A percentile compares a stretch with the other conserved stretches of the same genome.
Evolutionary conservation across 106 monocot genomes (phyloP).

Genomic region (Phalaenopsis equestris): DNA sequence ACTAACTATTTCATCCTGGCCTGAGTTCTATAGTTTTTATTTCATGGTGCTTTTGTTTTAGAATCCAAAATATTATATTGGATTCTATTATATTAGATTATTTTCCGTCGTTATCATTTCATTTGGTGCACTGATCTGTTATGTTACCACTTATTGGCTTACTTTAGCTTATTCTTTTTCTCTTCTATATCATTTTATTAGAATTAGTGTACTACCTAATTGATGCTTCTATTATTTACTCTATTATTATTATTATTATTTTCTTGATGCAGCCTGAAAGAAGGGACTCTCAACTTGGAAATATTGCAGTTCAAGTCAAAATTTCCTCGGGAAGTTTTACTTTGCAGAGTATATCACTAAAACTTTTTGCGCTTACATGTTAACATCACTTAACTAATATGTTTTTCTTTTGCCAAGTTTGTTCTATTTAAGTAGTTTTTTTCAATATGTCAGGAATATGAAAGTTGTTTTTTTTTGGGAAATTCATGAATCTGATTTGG

Average conservation of each 20-base stretch:
- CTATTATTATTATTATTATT: background rate
- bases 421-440: background rate
- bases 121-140: background rate
- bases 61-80: background rate
- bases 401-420: background rate
- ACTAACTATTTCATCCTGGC: background rate
- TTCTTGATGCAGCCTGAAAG: conserved; percentile 73
- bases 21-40: background rate
- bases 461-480: background rate
- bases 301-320: conserved; percentile 83
- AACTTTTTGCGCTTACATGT: background rate
- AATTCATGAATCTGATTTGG: background rate
- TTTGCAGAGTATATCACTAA: conserved; percentile 70
- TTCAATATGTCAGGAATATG: background rate
- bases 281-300: conserved; percentile 89
- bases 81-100: background rate
- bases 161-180: background rate
- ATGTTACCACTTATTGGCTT: background rate
- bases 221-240: background rate
- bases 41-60: background rate
- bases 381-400: background rate
- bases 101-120: background rate
- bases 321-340: conserved; percentile 97
- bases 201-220: background rate
- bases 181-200: background rate